Evolutionary conservation across 2,329 filamentous ascomycete species (phyloP).

Genomic region (Epichloe typhina): DNA sequence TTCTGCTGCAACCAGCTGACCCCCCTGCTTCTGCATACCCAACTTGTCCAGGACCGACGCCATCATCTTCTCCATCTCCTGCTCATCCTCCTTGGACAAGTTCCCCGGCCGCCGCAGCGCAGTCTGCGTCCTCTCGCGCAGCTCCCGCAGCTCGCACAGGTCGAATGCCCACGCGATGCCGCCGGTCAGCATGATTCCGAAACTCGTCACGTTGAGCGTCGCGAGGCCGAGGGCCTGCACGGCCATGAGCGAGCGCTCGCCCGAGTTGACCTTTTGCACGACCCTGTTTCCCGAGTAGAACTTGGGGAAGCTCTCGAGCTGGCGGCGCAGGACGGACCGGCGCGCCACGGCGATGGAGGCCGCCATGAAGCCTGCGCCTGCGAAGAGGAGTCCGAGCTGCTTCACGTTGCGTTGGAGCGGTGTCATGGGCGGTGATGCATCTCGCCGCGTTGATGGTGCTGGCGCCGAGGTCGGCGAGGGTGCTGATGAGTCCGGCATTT

Average conservation of each 20-base stretch:
- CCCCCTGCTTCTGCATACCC: conserved; percentile 17
- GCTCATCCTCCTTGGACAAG: conserved; percentile 36
- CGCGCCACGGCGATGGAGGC: conserved; percentile 60
- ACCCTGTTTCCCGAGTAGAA: conserved; percentile 54
- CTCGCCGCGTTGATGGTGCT: conserved; percentile 6
- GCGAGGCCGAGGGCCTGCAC: conserved; percentile 74
- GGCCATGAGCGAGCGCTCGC: conserved; percentile 47
- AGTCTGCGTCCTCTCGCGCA: conserved; percentile 38
- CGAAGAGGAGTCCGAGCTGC: conserved; percentile 58
- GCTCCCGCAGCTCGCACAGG: conserved; percentile 54
- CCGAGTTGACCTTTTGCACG: conserved; percentile 13
- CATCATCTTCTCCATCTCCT: conserved; percentile 49
- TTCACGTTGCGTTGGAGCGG: conserved; percentile 32
- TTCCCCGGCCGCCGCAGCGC: conserved; percentile 23
- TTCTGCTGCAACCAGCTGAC: not conserved
- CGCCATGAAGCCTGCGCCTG: conserved; percentile 62
- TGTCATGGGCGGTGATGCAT: conserved; percentile 21
- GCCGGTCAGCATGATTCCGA: conserved; percentile 62
- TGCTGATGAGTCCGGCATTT: conserved; percentile 1
- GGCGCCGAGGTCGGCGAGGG: conserved; percentile 8
- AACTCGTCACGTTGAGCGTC: conserved; percentile 69
- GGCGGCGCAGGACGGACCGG: conserved; percentile 53
- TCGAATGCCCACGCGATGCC: conserved; percentile 67
- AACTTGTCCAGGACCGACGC: conserved; percentile 41
- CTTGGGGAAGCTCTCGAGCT: conserved; percentile 47